Conservation (phyloP, 2,329 filamentous ascomycete genomes). For the Trichoderma sp. region DNA sequence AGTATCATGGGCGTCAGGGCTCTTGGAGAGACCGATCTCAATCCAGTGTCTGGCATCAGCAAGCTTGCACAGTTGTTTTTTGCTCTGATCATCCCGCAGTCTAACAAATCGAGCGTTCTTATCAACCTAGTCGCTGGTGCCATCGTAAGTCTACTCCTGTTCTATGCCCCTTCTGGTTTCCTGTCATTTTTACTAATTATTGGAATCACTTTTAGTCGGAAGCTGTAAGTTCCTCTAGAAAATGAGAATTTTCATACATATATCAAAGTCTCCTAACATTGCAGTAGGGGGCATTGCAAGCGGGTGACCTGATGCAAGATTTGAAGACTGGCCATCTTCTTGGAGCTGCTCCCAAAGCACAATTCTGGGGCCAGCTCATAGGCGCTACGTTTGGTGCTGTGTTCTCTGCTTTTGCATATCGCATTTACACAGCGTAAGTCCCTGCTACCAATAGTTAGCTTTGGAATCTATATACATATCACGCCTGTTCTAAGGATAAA, state of each 20-base stretch:
- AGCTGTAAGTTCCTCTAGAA: conserved; percentile 34
- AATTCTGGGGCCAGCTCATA: conserved; percentile 96
- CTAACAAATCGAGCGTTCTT: conserved; percentile 80
- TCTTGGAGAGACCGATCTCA: conserved; percentile 82
- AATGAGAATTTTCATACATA: not conserved
- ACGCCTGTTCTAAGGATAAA: not conserved
- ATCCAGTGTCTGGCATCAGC: conserved; percentile 93
- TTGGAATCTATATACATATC: not conserved
- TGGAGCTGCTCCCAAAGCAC: conserved; percentile 86
- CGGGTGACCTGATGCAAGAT: conserved; percentile 95
- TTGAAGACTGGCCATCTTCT: conserved; percentile 93
- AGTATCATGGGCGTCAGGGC: conserved; percentile 73
- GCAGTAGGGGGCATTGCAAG: conserved; percentile 72
- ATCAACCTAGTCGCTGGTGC: conserved; percentile 95
- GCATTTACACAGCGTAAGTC: conserved; percentile 69
- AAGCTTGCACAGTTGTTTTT: conserved; percentile 97
- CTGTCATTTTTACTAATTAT: not conserved
- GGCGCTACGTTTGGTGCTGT: conserved; percentile 84
- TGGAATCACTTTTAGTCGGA: conserved; percentile 34
- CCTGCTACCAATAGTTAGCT: no score
- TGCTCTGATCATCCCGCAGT: conserved; percentile 79
- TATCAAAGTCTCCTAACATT: conserved; percentile 17
- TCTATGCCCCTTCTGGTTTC: not conserved
- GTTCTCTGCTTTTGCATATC: conserved; percentile 82
- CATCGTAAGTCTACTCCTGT: conserved; percentile 48